These are phyloP conservation scores for Pseudocercospora pini-densiflorae DNA, from an alignment of 2,329 filamentous ascomycete species.

Conservation along the genomic window DNA sequence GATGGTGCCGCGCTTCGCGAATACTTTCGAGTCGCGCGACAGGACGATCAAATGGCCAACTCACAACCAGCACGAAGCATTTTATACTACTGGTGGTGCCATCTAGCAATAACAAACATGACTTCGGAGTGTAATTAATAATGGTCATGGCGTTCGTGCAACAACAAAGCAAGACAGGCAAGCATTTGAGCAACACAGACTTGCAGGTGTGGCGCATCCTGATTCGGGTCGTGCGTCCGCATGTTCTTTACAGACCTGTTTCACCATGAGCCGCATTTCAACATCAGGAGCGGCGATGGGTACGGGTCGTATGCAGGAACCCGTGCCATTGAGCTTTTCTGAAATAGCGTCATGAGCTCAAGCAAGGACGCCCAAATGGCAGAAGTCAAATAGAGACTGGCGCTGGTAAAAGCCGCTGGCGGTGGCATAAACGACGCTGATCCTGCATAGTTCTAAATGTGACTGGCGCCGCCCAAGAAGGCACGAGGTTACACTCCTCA, in stretches of 20 bases:
- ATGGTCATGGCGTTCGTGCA: no score
- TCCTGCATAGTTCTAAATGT: background rate
- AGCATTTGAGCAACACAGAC: background rate
- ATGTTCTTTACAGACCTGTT: background rate
- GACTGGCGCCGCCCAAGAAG: background rate
- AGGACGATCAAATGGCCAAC: background rate
- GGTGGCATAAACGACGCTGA: slow-evolving; percentile 1
- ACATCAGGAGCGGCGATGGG: background rate
- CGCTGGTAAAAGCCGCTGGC: background rate
- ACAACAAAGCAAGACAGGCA: background rate
- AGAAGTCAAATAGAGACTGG: slow-evolving; percentile 3
- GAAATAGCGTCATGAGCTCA: background rate
- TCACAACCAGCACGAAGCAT: no score
- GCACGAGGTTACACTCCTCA: slow-evolving; percentile 7
- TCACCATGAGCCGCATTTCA: background rate
- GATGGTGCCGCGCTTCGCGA: background rate
- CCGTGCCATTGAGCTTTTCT: background rate
- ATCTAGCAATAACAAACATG: background rate
- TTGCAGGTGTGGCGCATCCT: background rate
- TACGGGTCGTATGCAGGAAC: slow-evolving; percentile 2
- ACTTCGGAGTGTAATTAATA: no score
- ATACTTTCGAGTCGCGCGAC: background rate
- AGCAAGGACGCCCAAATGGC: slow-evolving; percentile 3
- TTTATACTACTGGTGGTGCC: background rate
- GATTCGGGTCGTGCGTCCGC: background rate